Conservation (phyloP, 164 flowering plant species). For the Houttuynia cordata region DNA sequence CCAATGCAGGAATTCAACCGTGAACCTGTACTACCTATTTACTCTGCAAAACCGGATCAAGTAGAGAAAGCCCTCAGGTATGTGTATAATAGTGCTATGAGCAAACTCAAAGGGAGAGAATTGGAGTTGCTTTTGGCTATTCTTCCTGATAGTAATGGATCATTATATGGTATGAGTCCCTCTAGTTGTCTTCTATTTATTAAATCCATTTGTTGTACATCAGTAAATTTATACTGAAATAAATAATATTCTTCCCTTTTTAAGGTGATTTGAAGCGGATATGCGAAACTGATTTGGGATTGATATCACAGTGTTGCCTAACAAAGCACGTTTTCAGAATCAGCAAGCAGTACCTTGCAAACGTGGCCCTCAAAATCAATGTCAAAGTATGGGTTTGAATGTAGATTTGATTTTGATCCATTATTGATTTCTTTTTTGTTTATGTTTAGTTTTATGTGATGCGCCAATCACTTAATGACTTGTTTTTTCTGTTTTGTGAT, state of each 20-base stretch:
- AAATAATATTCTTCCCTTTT: background rate
- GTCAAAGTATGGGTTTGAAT: constrained; percentile 29
- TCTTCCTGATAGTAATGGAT: constrained; percentile 46
- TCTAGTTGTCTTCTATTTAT: background rate
- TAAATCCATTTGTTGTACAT: background rate
- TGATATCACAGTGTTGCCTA: constrained; percentile 46
- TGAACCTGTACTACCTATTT: constrained; percentile 41
- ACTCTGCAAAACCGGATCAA: constrained; percentile 35
- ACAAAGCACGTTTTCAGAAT: constrained; percentile 33
- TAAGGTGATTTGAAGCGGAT: constrained; percentile 44
- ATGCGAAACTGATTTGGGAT: constrained; percentile 46
- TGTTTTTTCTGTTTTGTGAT: background rate
- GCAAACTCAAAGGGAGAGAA: constrained; percentile 36
- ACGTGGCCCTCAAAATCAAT: constrained; percentile 45
- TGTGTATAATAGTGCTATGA: constrained; percentile 22
- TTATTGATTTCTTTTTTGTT: background rate
- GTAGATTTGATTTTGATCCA: background rate
- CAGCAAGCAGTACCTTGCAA: constrained; percentile 36
- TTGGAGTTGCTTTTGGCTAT: constrained; percentile 38
- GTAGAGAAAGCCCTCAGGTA: constrained; percentile 42
- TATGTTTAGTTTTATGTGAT: background rate
- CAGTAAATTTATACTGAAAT: background rate
- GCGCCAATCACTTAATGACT: too few species aligned
- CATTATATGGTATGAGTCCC: constrained; percentile 33
- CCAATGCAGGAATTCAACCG: constrained; percentile 35